Conservation (phyloP, 139 green algal genomes). For the Chlamydomonas sphaeroides region DNA sequence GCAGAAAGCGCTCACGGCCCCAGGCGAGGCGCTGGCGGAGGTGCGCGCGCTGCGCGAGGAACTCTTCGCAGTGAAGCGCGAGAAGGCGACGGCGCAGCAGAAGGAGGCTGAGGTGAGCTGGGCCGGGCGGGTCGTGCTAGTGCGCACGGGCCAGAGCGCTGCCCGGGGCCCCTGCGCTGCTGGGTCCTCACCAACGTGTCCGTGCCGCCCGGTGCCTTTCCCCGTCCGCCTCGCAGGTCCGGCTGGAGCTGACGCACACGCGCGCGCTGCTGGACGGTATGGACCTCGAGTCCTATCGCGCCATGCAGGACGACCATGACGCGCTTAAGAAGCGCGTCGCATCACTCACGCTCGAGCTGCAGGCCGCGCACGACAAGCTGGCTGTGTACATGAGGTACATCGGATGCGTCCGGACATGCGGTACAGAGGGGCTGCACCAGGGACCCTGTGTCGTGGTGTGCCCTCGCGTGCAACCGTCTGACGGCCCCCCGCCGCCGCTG, state of each 20-base stretch:
- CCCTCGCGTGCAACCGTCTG: no score
- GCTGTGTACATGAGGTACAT: constrained; percentile 54
- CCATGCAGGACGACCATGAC: constrained; percentile 48
- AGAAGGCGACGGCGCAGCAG: constrained; percentile 61
- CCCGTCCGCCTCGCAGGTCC: no score
- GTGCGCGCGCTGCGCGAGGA: constrained; percentile 62
- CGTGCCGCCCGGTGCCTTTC: no score
- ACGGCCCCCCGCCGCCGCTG: no score
- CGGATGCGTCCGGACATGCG: no score
- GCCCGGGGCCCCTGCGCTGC: no score
- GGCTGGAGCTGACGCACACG: constrained; percentile 46
- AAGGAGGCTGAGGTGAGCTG: constrained; percentile 66
- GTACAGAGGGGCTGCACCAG: no score
- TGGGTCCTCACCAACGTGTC: no score
- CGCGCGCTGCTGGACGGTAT: constrained; percentile 63
- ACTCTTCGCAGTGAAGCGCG: constrained; percentile 59
- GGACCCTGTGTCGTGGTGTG: no score
- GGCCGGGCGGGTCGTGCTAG: no score
- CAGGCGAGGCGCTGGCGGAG: constrained; percentile 55
- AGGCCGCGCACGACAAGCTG: constrained; percentile 55
- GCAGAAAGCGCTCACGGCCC: constrained; percentile 55
- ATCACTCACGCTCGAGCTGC: constrained; percentile 54
- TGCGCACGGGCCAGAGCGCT: no score
- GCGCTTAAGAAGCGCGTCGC: constrained; percentile 47
- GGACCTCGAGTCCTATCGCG: constrained; percentile 52